Base-by-base conservation (phyloP, 1,284 basidiomycete species). In the Singerocomus rubriflavus region DNA sequence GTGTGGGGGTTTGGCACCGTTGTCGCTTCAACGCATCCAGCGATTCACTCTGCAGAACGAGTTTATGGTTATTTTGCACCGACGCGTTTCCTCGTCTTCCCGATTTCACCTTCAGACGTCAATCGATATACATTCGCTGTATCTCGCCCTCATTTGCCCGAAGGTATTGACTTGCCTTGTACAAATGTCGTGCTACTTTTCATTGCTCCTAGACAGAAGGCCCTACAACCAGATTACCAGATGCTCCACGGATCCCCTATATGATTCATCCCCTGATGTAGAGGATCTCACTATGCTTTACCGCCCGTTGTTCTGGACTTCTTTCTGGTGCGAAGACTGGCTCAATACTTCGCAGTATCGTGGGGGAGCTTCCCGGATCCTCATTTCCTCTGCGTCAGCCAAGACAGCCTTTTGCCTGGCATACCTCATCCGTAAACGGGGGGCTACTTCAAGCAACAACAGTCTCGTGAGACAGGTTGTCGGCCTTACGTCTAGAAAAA, bases 321-420 rank as follows among this genome's bases (percentile, higher is more conserved):
- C 83, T 2, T 85, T 76, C 57, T 85, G 82, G 83, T 82, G 75
- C 56, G 81, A 85, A 59, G 84, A 85, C 58, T 85, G 81, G 81
- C 61, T 85, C 3, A 65, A 74, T 49, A 65, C 70, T 2, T 71
- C 75, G 4, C 53, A 59, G 13, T 84, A 83, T 60, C 71, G 68
- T 34, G 69, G 71, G 1, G 74, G 71, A 8, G 74, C 74, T 3
- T 71, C 66, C 4, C 60, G 63, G 29, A 67, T 85, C 50, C 67
- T 85, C 42, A 74, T 85, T 27, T 82, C 82, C 2, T 82, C 81
- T 34, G 83, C 82, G 0, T 85, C 83, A 4, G 75, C 82, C 17
- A 85, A 85, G 57, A 85, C 82, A 0, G 81, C 83, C 0, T 83
- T 84, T 59, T 82, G 78, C 52, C 68, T 84, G 25, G 82, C 82